A percentile compares a stretch with the other conserved stretches of the same genome.
Evolutionary conservation across 768 basidiomycete species (phyloP).

Genomic region (Coprinellus micaceus): DNA sequence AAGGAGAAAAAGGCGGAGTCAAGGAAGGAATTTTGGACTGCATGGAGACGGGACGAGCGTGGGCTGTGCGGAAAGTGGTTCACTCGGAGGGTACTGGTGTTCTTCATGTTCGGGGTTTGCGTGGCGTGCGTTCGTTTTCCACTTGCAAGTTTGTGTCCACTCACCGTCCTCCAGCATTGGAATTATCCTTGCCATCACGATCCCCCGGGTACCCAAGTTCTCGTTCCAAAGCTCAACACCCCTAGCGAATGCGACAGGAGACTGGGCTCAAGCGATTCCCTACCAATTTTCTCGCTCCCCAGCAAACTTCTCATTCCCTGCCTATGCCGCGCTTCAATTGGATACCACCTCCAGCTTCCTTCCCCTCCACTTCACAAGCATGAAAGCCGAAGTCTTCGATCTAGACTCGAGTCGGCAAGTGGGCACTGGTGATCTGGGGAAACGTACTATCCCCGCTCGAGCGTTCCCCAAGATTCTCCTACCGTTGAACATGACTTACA

Average conservation of each 20-base stretch:
- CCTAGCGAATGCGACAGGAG: conserved; percentile 54
- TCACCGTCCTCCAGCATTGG: conserved; percentile 44
- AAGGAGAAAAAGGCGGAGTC: conserved; percentile 56
- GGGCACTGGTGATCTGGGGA: conserved; percentile 60
- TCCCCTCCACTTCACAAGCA: conserved; percentile 66
- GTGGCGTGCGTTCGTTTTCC: conserved; percentile 34
- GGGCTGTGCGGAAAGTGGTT: conserved; percentile 81
- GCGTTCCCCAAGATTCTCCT: conserved; percentile 59
- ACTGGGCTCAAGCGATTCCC: conserved; percentile 53
- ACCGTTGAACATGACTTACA: conserved; percentile 82
- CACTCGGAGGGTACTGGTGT: conserved; percentile 69
- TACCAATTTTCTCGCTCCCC: conserved; percentile 70
- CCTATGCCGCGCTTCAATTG: conserved; percentile 67
- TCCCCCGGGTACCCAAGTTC: conserved; percentile 80
- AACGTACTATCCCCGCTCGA: conserved; percentile 63
- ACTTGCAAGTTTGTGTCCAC: conserved; percentile 8
- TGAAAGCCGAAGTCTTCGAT: conserved; percentile 70
- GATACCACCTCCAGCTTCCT: conserved; percentile 74
- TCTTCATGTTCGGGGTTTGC: conserved; percentile 60
- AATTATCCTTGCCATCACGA: conserved; percentile 68
- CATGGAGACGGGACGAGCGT: conserved; percentile 74
- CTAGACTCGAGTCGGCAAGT: conserved; percentile 61
- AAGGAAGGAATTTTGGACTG: conserved; percentile 59
- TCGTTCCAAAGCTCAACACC: conserved; percentile 57
- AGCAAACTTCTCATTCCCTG: conserved; percentile 89